phyloP scores from a whole-genome alignment of 371 early-diverging fungal species.

The Encephalitozoon intestinalis region DNA sequence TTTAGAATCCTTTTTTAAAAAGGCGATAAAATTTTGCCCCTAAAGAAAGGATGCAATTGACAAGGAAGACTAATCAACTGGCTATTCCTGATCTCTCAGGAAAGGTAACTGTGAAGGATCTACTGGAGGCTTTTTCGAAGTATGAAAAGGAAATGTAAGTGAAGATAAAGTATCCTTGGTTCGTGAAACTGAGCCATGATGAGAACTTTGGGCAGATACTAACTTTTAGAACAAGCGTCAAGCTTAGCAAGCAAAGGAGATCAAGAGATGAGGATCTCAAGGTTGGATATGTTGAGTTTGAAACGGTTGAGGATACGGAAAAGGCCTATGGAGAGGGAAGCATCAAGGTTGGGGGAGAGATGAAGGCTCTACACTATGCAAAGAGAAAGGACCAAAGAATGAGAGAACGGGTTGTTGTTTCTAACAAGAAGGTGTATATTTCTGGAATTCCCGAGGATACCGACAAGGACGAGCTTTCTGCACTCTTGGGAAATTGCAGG shows the following conservation, averaged over 20 bases:
- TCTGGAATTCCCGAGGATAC: constrained; percentile 23
- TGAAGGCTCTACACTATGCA: constrained; percentile 1
- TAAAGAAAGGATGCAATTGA: not conserved
- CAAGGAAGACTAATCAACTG: constrained; percentile 27
- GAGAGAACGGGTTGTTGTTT: constrained; percentile 5
- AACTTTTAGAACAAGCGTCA: constrained; percentile 21
- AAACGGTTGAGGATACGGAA: constrained; percentile 5
- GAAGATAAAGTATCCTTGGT: constrained; percentile 43
- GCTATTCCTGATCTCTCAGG: constrained; percentile 19
- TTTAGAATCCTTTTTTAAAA: not conserved
- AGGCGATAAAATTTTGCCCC: constrained; percentile 20
- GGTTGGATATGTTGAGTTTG: constrained; percentile 30
- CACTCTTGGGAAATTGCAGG: constrained; percentile 25
- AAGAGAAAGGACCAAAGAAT: not conserved
- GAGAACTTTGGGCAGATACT: constrained; percentile 32
- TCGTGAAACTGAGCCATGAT: constrained; percentile 43
- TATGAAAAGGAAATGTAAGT: constrained; percentile 35
- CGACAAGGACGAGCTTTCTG: constrained; percentile 1
- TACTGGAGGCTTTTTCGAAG: constrained; percentile 22
- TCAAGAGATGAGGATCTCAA: not conserved
- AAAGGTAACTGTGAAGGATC: not conserved
- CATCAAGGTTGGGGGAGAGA: not conserved
- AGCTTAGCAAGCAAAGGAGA: constrained; percentile 1
- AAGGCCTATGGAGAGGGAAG: not conserved
- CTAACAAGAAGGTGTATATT: constrained; percentile 28